Evolutionary conservation across 306 rosid species (phyloP).

Genomic region (Acacia crassicarpa): DNA sequence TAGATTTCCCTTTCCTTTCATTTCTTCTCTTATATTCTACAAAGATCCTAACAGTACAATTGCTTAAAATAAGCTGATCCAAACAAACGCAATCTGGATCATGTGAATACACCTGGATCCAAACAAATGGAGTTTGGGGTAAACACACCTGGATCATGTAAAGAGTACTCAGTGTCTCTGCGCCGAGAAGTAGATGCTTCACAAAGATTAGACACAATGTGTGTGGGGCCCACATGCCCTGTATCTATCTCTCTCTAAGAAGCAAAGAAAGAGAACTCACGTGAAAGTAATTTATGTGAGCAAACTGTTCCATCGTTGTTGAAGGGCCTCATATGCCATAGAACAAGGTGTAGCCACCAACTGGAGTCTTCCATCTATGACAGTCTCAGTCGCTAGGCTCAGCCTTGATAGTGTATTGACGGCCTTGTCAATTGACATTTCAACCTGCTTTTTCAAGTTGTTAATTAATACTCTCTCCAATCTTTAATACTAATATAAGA

Average conservation of each 20-base stretch:
- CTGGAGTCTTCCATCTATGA: slow-evolving; percentile 48
- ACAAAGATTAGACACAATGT: background rate
- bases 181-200: background rate
- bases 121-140: background rate
- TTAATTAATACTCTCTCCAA: background rate
- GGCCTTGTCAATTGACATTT: slow-evolving; percentile 88
- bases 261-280: background rate
- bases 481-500: too few relatives aligned
- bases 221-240: background rate
- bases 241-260: background rate
- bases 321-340: slow-evolving; percentile 62
- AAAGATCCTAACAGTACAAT: too few relatives aligned
- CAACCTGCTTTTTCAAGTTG: slow-evolving; percentile 61
- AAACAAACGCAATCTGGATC: too few relatives aligned
- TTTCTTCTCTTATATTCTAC: too few relatives aligned
- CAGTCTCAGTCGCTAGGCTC: slow-evolving; percentile 62
- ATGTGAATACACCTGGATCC: too few relatives aligned
- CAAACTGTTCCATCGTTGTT: slow-evolving; percentile 73
- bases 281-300: background rate
- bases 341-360: slow-evolving; percentile 62
- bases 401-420: slow-evolving; percentile 65
- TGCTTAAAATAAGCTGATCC: too few relatives aligned
- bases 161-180: background rate
- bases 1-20: too few relatives aligned
- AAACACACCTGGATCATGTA: background rate